Evolutionary conservation across 2,329 filamentous ascomycete species (phyloP).

Genomic region (Pseudogymnoascus sp.): DNA sequence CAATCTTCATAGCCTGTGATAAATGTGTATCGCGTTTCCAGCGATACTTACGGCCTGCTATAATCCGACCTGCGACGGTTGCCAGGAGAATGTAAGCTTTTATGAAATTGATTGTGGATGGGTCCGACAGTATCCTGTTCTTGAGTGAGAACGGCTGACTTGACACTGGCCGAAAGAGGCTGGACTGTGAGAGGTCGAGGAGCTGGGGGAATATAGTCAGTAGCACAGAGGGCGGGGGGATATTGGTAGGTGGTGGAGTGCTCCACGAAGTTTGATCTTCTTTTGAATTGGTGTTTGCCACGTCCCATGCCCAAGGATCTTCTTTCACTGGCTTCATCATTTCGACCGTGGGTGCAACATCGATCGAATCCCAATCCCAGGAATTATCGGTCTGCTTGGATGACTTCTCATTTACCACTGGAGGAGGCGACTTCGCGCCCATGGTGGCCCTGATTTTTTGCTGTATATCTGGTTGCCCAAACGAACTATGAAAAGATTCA

Average conservation of each 20-base stretch:
- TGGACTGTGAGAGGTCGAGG: constrained; percentile 55
- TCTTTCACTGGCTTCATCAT: constrained; percentile 6
- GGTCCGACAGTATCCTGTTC: constrained; percentile 55
- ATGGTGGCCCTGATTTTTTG: constrained; percentile 16
- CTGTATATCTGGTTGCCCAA: background rate
- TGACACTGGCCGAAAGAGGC: constrained; percentile 57
- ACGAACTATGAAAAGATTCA: background rate
- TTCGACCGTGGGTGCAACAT: background rate
- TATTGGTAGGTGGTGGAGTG: constrained; percentile 65
- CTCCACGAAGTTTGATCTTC: background rate
- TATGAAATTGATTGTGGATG: constrained; percentile 55
- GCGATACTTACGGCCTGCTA: constrained; percentile 74
- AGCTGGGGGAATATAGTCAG: constrained; percentile 68
- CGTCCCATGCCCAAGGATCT: constrained; percentile 29
- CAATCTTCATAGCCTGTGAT: constrained; percentile 80
- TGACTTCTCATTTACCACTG: background rate
- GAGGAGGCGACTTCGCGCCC: background rate
- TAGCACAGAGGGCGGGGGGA: constrained; percentile 79
- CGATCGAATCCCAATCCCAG: background rate
- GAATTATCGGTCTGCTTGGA: background rate
- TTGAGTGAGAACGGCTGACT: constrained; percentile 50
- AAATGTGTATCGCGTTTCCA: constrained; percentile 88
- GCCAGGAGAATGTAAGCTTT: constrained; percentile 55
- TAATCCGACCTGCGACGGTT: constrained; percentile 65
- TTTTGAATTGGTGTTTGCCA: constrained; percentile 19